Conservation (phyloP, 202 grass and related monocot species). For the Panicum virgatum region DNA sequence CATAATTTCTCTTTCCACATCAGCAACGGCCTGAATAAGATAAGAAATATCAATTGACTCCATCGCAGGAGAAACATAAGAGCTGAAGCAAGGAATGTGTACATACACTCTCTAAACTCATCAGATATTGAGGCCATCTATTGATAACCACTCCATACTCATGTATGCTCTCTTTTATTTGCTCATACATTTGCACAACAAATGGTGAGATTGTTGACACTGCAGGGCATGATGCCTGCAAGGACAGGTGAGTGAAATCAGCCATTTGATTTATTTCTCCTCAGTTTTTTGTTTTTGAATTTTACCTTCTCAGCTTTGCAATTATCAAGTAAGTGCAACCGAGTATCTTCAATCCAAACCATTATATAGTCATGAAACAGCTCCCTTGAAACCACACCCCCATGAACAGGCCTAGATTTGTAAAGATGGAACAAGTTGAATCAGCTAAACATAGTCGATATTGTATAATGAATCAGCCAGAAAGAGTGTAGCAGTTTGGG, state of each 20-base stretch:
- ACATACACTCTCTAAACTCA: constrained; percentile 84
- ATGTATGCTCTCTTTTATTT: constrained; percentile 81
- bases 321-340: constrained; percentile 85
- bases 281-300: constrained; percentile 7
- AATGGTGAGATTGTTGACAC: constrained; percentile 69
- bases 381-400: constrained; percentile 86
- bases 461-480: constrained; percentile 10
- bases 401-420: constrained; percentile 67
- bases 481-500: constrained; percentile 18
- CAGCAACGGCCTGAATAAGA: constrained; percentile 74
- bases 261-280: constrained; percentile 15
- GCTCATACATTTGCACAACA: constrained; percentile 81
- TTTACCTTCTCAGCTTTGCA: constrained; percentile 92
- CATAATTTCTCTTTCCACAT: constrained; percentile 85
- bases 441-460: constrained; percentile 22
- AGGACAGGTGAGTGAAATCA: constrained; percentile 28
- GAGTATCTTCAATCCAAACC: constrained; percentile 92
- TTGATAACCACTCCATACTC: constrained; percentile 93
- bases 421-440: constrained; percentile 10
- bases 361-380: constrained; percentile 88
- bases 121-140: constrained; percentile 92
- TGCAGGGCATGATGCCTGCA: constrained; percentile 62
- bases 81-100: constrained; percentile 31
- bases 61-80: constrained; percentile 27
- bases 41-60: constrained; percentile 25